These are phyloP conservation scores for Acacia confusa DNA, from an alignment of 306 rosid species.

Conservation along the genomic window DNA sequence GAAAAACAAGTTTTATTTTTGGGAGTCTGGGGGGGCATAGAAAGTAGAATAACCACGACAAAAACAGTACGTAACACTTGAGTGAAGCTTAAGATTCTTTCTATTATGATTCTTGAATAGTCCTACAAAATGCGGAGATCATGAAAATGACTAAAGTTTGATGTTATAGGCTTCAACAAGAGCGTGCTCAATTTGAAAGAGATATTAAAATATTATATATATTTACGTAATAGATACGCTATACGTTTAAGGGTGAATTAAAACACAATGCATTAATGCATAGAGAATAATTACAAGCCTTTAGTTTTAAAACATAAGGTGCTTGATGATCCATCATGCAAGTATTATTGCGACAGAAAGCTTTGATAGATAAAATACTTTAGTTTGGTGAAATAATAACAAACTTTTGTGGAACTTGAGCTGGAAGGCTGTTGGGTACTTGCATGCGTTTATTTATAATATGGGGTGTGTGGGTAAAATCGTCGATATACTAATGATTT, in stretches of 20 bases:
- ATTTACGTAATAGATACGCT: background rate
- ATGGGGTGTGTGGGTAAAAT: too few relatives aligned
- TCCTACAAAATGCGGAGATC: background rate
- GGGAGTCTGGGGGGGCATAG: background rate
- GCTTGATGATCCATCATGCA: background rate
- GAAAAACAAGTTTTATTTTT: background rate
- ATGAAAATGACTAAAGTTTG: background rate
- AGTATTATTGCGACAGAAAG: background rate
- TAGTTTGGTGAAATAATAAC: background rate
- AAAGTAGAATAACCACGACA: background rate
- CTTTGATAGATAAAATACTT: background rate
- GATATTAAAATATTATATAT: background rate
- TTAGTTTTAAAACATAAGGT: background rate
- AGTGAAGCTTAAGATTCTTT: constrained; percentile 14
- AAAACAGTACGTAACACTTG: background rate
- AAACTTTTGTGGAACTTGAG: background rate
- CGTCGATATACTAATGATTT: background rate
- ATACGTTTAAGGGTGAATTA: background rate
- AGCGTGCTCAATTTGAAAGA: background rate
- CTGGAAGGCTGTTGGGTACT: background rate
- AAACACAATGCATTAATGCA: background rate
- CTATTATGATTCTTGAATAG: background rate
- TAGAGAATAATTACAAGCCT: background rate
- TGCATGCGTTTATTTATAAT: background rate
- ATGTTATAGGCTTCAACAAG: background rate